Evolutionary conservation across 129 eudicot species (phyloP).

Genomic region (Apium graveolens): DNA sequence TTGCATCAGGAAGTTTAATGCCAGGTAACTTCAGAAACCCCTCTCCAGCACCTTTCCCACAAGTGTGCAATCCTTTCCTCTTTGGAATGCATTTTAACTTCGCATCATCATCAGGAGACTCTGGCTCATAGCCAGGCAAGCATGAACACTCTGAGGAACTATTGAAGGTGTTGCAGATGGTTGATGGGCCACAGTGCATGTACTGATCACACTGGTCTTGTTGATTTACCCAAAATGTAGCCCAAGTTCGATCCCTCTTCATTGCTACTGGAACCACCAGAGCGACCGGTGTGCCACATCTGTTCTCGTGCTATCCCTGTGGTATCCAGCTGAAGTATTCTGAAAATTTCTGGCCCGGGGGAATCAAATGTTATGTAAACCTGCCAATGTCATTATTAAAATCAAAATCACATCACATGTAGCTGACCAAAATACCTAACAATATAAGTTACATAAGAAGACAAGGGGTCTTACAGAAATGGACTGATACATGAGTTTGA

Average conservation of each 20-base stretch:
- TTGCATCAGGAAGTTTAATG: too few relatives aligned
- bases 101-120: not conserved
- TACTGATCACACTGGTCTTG: constrained; percentile 6
- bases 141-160: too few relatives aligned
- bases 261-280: not conserved
- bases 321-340: not conserved
- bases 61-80: not conserved
- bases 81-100: not conserved
- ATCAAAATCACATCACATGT: not conserved
- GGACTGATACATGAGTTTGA: too few relatives aligned
- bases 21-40: too few relatives aligned
- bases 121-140: too few relatives aligned
- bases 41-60: constrained; percentile 4
- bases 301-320: too few relatives aligned
- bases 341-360: not conserved
- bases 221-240: not conserved
- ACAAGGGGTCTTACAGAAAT: too few relatives aligned
- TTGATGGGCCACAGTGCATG: not conserved
- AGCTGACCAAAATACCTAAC: not conserved
- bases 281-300: not conserved
- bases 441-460: too few relatives aligned
- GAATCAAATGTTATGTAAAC: not conserved
- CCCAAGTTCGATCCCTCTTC: not conserved
- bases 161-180: constrained; percentile 5
- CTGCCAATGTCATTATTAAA: too few relatives aligned